Evolutionary conservation across 2,329 filamentous ascomycete genomes (phyloP), one percentile per base, ranked within the genome.

Genomic region (Clarireedia paspali): DNA sequence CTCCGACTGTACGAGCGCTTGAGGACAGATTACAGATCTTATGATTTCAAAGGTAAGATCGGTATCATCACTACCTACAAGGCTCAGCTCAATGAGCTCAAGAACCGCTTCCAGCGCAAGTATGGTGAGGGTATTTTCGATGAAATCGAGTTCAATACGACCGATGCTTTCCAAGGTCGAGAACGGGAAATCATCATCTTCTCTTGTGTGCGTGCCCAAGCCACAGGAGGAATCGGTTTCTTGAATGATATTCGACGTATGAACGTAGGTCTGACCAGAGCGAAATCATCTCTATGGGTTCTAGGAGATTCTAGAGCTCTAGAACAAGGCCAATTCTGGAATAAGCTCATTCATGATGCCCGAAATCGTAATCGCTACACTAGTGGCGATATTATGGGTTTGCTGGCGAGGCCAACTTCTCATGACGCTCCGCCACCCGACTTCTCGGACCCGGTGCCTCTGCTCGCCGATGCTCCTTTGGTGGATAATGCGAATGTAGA

Each of bases 31-130:
- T 92, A 87, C 61, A 73, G 73, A 17, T 74, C 77, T 3, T 82
- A 81, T 59, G 83, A 95, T 64, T 84, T 94, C 63, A 81, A 79
- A 40, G 84, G 88, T 59, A 96, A 95, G 68, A 87, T 99, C 55
- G 94, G 94, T 64, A 92, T 99, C 70, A 99, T 99, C 69, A 97
- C 95, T 0, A 94, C 92, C 0, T 99, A 99, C 73, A 99, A 97
- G 70, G 91, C 90, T 20, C 94, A 99, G 70, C 75, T 99, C 14
- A 83, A 80, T 56, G 86, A 91, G 70, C 77, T 99, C 57, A 91
- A 88, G 61, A 76, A 78, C 47, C 84, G 85, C 2, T 99, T 99
- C 70, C 74, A 77, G 7, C 74, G 79, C 14, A 78, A 77, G 45
- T 97, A 88, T 66, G 91, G 92, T 38, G 82, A 88, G 3, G 73